Percentiles rank a stretch among this genome's conserved stretches.
Evolutionary conservation across 345 rosid genomes (phyloP).

Genomic region (Dipteronia sinensis): DNA sequence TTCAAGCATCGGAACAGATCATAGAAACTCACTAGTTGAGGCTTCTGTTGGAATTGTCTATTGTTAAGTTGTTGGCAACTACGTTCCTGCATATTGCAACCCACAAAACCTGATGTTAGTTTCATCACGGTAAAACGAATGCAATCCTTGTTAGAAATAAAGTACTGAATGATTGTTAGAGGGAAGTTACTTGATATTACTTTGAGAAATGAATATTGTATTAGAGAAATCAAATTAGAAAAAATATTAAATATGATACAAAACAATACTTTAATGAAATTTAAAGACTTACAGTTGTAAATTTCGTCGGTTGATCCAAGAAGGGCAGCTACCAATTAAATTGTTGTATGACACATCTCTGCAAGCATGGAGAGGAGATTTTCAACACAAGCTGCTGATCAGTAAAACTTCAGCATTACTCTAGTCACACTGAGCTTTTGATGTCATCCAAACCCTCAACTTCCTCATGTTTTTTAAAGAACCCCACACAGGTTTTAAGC

Average conservation of each 20-base stretch:
- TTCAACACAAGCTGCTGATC: neutral
- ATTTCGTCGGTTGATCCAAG: constrained; percentile 51
- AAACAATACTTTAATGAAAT: neutral
- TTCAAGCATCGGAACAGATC: constrained; percentile 2
- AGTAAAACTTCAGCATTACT: neutral
- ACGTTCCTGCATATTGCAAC: constrained; percentile 59
- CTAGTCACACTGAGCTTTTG: neutral
- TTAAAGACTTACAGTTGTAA: constrained; percentile 52
- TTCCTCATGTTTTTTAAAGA: neutral
- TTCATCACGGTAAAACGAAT: constrained; percentile 6
- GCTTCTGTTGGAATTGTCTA: constrained; percentile 35
- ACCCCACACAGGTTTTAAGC: neutral
- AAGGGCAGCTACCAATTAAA: constrained; percentile 64
- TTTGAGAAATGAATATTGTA: neutral
- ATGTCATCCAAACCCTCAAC: neutral
- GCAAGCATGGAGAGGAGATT: constrained; percentile 18
- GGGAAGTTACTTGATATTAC: neutral
- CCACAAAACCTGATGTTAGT: constrained; percentile 13
- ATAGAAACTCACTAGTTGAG: constrained; percentile 32
- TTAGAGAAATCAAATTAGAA: neutral
- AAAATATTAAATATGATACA: neutral
- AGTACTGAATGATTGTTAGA: neutral
- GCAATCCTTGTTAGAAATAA: neutral
- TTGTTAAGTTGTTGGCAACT: constrained; percentile 69
- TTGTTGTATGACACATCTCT: constrained; percentile 86